These are phyloP conservation scores for Ceratocystis ficicola DNA, from an alignment of 2,329 filamentous ascomycete genomes.

Conservation along the genomic window DNA sequence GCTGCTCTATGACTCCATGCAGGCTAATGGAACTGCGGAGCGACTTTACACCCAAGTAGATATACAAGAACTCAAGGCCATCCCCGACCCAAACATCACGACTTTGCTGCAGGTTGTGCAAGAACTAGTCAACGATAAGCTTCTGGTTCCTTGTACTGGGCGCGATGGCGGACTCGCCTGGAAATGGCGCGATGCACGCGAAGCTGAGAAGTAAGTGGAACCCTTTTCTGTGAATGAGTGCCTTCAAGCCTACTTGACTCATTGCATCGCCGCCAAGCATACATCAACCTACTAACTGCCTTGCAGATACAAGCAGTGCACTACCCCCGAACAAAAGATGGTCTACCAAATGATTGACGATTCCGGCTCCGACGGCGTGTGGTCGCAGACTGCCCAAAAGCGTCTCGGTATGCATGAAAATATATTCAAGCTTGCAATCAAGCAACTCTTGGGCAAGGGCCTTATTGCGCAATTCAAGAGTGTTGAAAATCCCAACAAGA, in stretches of 20 bases:
- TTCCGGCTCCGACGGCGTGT: conserved; percentile 73
- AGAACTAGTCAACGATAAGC: conserved; percentile 46
- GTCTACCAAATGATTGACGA: conserved; percentile 86
- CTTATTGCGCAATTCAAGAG: conserved; percentile 84
- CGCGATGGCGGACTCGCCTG: conserved; percentile 38
- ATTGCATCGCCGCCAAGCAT: not conserved
- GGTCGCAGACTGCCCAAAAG: conserved; percentile 73
- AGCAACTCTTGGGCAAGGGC: conserved; percentile 67
- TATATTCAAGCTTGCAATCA: conserved; percentile 67
- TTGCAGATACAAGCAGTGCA: conserved; percentile 46
- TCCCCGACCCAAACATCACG: conserved; percentile 44
- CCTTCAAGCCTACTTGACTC: not conserved
- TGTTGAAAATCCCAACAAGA: conserved; percentile 79
- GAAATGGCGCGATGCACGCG: conserved; percentile 46
- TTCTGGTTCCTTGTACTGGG: conserved; percentile 41
- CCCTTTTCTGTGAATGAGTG: not conserved
- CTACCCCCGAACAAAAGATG: conserved; percentile 63
- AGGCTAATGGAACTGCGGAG: conserved; percentile 37
- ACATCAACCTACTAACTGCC: not conserved
- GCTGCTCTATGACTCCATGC: conserved; percentile 44
- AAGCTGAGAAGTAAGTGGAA: conserved; percentile 46
- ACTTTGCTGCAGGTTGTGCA: conserved; percentile 46
- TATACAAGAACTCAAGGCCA: conserved; percentile 44
- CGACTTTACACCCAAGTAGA: conserved; percentile 48
- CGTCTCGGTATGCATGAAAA: conserved; percentile 74